These are phyloP conservation scores for Hypoxylon sp. DNA, from an alignment of 2,329 filamentous ascomycete genomes.

Conservation along the genomic window DNA sequence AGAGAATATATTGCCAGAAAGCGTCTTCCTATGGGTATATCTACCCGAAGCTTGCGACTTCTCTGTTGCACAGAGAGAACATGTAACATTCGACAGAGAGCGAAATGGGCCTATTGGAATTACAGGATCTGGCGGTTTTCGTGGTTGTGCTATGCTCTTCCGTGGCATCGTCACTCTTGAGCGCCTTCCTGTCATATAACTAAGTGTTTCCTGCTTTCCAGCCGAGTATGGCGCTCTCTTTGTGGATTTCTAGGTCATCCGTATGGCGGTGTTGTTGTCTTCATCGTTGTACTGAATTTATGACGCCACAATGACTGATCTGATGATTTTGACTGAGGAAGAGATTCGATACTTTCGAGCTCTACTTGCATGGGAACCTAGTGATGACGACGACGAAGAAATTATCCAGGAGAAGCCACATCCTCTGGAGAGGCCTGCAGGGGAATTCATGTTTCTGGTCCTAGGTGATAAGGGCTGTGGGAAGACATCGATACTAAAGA, in stretches of 20 bases:
- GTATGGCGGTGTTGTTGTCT: background rate
- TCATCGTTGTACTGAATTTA: background rate
- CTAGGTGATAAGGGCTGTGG: constrained; percentile 59
- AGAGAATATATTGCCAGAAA: constrained; percentile 26
- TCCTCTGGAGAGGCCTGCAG: constrained; percentile 48
- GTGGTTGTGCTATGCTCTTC: constrained; percentile 43
- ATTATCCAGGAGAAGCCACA: constrained; percentile 35
- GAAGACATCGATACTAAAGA: constrained; percentile 60
- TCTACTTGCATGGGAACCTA: constrained; percentile 58
- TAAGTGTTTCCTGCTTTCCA: constrained; percentile 17
- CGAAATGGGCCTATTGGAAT: constrained; percentile 44
- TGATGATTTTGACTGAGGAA: constrained; percentile 58
- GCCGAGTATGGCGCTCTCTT: constrained; percentile 1
- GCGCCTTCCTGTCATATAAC: constrained; percentile 37
- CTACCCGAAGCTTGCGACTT: constrained; percentile 29
- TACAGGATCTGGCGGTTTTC: constrained; percentile 45
- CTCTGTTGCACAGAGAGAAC: constrained; percentile 41
- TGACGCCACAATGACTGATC: constrained; percentile 32
- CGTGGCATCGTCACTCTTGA: constrained; percentile 34
- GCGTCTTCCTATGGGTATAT: constrained; percentile 15
- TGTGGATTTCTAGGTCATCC: background rate
- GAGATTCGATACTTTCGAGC: constrained; percentile 60
- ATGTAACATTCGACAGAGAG: constrained; percentile 42
- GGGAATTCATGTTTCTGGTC: constrained; percentile 59
- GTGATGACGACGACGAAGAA: constrained; percentile 42